Evolutionary conservation across 2,329 filamentous ascomycete genomes (phyloP).

Genomic region (Berkeleyomyces basicola): DNA sequence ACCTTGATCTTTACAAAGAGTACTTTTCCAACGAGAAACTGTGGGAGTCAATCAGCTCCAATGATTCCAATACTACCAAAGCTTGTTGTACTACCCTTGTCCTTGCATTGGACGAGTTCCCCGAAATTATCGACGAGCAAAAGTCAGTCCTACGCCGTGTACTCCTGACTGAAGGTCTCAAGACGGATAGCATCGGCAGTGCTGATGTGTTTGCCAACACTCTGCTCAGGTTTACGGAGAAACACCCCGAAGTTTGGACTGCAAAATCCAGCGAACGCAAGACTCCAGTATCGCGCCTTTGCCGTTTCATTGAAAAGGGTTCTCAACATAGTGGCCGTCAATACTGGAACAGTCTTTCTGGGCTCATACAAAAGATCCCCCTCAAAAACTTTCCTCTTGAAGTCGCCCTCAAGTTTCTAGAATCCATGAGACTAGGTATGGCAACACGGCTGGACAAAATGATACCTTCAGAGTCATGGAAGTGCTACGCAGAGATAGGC

Average conservation of each 20-base stretch:
- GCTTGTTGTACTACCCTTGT: conserved; percentile 35
- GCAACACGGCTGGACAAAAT: conserved; percentile 57
- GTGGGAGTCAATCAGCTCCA: conserved; percentile 49
- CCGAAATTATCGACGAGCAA: conserved; percentile 31
- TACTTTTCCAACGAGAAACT: conserved; percentile 50
- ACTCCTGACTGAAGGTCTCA: conserved; percentile 58
- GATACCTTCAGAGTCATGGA: conserved; percentile 56
- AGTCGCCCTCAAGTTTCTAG: conserved; percentile 43
- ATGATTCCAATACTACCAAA: conserved; percentile 37
- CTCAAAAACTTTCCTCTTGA: conserved; percentile 26
- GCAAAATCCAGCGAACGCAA: conserved; percentile 29
- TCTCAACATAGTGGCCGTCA: conserved; percentile 58
- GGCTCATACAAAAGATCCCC: conserved; percentile 46
- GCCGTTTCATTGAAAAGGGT: conserved; percentile 62
- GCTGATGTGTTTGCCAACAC: conserved; percentile 53
- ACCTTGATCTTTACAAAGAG: conserved; percentile 43
- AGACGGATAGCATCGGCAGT: conserved; percentile 56
- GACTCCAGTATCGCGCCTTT: conserved; percentile 39
- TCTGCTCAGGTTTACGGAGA: conserved; percentile 47
- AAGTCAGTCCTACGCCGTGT: conserved; percentile 35
- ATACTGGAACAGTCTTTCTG: conserved; percentile 56
- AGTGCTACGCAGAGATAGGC: conserved; percentile 51
- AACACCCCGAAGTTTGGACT: conserved; percentile 54
- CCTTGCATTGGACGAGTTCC: conserved; percentile 30
- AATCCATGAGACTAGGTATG: conserved; percentile 54